Percentiles rank a stretch among this genome's conserved stretches.
Conservation (phyloP, 495 filamentous ascomycete genomes). For the Viridothelium virens region DNA sequence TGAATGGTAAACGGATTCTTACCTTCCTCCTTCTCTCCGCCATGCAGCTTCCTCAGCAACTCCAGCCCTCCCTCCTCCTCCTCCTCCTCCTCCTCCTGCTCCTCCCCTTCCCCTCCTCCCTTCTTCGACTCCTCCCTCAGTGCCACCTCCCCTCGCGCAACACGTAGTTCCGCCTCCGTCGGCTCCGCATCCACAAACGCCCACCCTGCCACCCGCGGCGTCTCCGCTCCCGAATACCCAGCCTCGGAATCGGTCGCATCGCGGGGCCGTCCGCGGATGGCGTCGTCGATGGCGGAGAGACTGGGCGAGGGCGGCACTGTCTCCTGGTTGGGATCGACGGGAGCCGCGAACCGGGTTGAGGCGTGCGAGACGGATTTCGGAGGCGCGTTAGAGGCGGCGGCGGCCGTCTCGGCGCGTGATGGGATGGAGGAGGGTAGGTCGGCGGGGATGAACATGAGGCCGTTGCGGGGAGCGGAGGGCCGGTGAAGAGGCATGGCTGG, state of each 20-base stretch:
- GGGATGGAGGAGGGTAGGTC: conserved; percentile 45
- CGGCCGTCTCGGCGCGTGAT: conserved; percentile 63
- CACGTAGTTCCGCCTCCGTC: conserved; percentile 26
- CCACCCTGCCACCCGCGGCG: conserved; percentile 85
- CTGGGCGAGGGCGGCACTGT: conserved; percentile 66
- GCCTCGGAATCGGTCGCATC: conserved; percentile 53
- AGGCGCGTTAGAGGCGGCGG: conserved; percentile 57
- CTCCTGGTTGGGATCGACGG: conserved; percentile 15
- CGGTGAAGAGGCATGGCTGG: conserved; percentile 74
- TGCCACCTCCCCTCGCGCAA: conserved; percentile 18
- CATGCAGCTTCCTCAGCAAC: conserved; percentile 39
- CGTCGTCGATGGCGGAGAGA: conserved; percentile 75
- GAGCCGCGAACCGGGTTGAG: conserved; percentile 52
- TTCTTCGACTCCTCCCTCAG: conserved; percentile 20
- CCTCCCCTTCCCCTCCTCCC: conserved; percentile 15
- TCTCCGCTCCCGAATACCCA: conserved; percentile 58
- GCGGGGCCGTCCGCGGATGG: conserved; percentile 69
- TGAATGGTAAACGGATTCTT: conserved; percentile 78
- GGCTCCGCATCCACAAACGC: conserved; percentile 78
- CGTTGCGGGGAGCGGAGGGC: conserved; percentile 66
- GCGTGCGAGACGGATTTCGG: conserved; percentile 73
- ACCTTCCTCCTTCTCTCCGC: conserved; percentile 51
- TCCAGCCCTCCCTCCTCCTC: conserved; percentile 29
- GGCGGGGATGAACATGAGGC: conserved; percentile 67
- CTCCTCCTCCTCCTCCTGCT: conserved; percentile 22